phyloP scores from a whole-genome alignment of 164 flowering plant species.

The Berberis thunbergii region DNA sequence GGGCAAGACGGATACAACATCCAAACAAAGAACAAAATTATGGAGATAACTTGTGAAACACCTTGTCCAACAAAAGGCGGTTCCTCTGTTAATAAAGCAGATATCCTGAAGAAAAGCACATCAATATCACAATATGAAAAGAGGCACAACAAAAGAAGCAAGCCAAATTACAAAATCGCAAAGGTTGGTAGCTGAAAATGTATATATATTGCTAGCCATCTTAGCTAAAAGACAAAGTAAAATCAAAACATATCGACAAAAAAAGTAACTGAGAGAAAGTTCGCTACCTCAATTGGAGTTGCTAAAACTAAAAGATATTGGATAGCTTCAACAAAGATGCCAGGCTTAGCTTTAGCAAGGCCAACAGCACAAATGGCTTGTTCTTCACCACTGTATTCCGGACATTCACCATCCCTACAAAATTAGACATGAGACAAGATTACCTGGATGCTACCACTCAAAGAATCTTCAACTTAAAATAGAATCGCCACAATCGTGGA shows the following conservation, averaged over 20 bases:
- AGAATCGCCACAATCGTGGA: not conserved
- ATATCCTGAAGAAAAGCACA: too few species aligned
- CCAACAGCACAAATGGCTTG: constrained; percentile 98
- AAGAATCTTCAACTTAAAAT: not conserved
- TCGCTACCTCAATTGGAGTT: constrained; percentile 82
- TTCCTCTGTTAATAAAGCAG: too few species aligned
- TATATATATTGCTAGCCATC: not conserved
- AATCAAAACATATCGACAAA: not conserved
- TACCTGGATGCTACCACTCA: not conserved
- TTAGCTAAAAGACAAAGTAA: not conserved
- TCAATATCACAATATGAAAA: too few species aligned
- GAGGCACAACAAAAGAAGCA: too few species aligned
- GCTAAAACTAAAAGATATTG: constrained; percentile 82
- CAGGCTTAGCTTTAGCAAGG: constrained; percentile 73
- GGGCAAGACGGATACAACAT: too few species aligned
- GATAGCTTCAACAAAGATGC: constrained; percentile 88
- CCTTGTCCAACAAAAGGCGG: too few species aligned
- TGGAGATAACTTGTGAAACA: too few species aligned
- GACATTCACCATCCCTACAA: constrained; percentile 90
- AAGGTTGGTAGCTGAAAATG: too few species aligned
- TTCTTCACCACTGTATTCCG: constrained; percentile 88
- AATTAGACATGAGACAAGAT: not conserved
- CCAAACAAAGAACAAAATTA: too few species aligned
- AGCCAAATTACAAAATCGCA: too few species aligned
- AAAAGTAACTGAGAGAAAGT: not conserved